These are phyloP conservation scores for Sisymbrium irio DNA, from an alignment of 345 rosid species.

Conservation along the genomic window DNA sequence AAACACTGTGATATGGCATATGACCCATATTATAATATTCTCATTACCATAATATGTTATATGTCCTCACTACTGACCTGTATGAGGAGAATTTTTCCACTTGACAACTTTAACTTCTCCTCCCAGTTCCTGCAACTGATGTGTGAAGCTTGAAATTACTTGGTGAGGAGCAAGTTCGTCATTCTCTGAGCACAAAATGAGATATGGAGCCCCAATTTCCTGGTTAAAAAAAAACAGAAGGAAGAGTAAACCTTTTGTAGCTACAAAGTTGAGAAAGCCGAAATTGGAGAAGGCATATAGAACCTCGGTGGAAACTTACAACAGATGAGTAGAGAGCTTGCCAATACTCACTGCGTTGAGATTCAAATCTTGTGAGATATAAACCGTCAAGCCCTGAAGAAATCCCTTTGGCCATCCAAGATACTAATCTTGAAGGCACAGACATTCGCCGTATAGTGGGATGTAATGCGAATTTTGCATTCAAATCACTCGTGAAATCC, in stretches of 20 bases:
- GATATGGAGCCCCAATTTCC: slow-evolving; percentile 84
- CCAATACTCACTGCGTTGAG: slow-evolving; percentile 91
- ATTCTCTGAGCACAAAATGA: slow-evolving; percentile 76
- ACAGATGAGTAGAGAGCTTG: slow-evolving; percentile 68
- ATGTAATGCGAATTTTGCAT: slow-evolving; percentile 62
- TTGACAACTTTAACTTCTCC: slow-evolving; percentile 80
- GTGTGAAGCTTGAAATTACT: slow-evolving; percentile 53
- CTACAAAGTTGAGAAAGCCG: background rate
- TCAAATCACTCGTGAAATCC: slow-evolving; percentile 82
- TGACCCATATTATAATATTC: no score
- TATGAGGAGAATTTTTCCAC: slow-evolving; percentile 69
- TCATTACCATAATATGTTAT: background rate
- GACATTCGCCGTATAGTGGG: slow-evolving; percentile 66
- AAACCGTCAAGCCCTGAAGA: slow-evolving; percentile 77
- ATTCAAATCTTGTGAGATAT: slow-evolving; percentile 78
- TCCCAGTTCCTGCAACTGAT: slow-evolving; percentile 60
- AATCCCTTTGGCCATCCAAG: slow-evolving; percentile 80
- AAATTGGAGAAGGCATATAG: background rate
- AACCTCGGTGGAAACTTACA: slow-evolving; percentile 47
- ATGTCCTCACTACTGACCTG: slow-evolving; percentile 51
- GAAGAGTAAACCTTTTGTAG: background rate
- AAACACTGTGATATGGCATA: no score
- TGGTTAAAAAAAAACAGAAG: slow-evolving; percentile 25
- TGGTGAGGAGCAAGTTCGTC: slow-evolving; percentile 68
- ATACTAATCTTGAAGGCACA: slow-evolving; percentile 63